phyloP scores from a whole-genome alignment of 352 stramenopile species.

The Globisporangium nunn region DNA sequence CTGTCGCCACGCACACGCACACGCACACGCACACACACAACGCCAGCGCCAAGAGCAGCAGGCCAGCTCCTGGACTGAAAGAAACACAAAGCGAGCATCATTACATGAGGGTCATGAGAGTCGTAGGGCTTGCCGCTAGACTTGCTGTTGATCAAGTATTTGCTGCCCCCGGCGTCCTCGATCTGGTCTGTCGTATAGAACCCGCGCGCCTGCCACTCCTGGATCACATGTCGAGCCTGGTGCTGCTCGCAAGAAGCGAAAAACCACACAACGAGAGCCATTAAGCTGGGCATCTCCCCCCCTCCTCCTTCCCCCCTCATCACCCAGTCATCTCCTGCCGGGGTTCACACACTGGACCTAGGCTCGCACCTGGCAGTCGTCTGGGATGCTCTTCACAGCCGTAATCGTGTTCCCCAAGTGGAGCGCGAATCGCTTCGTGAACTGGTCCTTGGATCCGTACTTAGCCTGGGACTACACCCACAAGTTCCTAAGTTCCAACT shows the following conservation, averaged over 20 bases:
- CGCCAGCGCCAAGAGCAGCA: no score
- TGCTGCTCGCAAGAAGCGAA: constrained; percentile 18
- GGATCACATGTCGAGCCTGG: constrained; percentile 60
- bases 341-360: not conserved
- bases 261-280: not conserved
- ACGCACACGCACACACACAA: not conserved
- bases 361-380: constrained; percentile 42
- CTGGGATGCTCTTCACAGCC: constrained; percentile 61
- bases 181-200: constrained; percentile 64
- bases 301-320: no score
- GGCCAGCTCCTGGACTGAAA: no score
- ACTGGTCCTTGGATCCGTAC: constrained; percentile 53
- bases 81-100: not conserved
- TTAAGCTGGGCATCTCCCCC: no score
- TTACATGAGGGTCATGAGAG: constrained; percentile 6
- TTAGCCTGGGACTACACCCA: constrained; percentile 52
- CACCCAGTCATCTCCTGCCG: no score
- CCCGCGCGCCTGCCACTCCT: constrained; percentile 71
- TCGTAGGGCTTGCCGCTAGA: constrained; percentile 1
- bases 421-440: constrained; percentile 73
- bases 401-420: constrained; percentile 66
- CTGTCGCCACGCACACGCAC: not conserved
- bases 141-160: constrained; percentile 22
- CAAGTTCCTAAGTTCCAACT: no score
- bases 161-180: constrained; percentile 46